These are phyloP conservation scores for Starmerella etchellsii DNA, from an alignment of 805 yeast species.

Conservation along the genomic window DNA sequence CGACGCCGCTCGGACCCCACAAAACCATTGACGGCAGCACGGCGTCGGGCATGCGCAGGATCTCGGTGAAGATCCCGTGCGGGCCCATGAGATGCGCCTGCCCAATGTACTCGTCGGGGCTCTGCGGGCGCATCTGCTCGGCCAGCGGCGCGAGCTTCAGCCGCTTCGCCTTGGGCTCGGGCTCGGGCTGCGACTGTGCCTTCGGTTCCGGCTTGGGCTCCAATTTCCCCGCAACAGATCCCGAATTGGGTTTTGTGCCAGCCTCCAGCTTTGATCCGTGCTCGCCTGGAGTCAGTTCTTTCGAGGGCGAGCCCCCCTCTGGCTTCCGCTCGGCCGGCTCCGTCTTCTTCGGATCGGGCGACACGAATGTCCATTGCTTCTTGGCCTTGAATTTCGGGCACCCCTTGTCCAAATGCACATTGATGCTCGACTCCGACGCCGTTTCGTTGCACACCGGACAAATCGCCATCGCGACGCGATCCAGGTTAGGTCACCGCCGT, in stretches of 20 bases:
- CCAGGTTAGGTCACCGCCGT: neutral
- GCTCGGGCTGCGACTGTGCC: neutral
- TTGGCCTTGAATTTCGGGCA: conserved; percentile 19
- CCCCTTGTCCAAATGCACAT: conserved; percentile 27
- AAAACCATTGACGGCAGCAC: conserved; percentile 66
- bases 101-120: conserved; percentile 63
- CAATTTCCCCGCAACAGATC: no score
- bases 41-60: conserved; percentile 7
- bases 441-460: conserved; percentile 26
- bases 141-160: conserved; percentile 41
- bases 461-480: conserved; percentile 12
- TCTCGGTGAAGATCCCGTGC: conserved; percentile 39
- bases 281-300: no score
- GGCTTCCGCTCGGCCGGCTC: no score
- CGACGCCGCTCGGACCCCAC: conserved; percentile 95
- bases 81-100: conserved; percentile 64
- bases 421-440: conserved; percentile 24
- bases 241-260: no score
- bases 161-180: neutral
- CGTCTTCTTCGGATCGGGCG: no score
- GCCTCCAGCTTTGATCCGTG: no score
- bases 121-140: conserved; percentile 68
- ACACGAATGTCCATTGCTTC: conserved; percentile 7
- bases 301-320: no score
- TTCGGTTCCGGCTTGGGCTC: no score